These are phyloP conservation scores for Alternaria panax DNA, from an alignment of 2,329 filamentous ascomycete genomes.

Conservation along the genomic window DNA sequence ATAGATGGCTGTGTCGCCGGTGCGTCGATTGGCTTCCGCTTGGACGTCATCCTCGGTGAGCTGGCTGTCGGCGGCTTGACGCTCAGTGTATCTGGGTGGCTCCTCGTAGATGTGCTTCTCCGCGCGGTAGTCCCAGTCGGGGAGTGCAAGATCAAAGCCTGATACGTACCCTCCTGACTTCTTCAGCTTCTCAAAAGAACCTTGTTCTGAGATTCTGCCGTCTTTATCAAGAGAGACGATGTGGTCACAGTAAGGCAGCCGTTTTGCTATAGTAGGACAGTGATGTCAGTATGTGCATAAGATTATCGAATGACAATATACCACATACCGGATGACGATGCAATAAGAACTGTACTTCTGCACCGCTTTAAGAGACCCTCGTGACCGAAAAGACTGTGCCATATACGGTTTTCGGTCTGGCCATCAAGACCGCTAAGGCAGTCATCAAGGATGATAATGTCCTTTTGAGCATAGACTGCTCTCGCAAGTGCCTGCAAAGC, in stretches of 20 bases:
- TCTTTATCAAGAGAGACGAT: slow-evolving; percentile 51
- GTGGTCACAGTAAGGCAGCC: slow-evolving; percentile 52
- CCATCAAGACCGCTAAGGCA: slow-evolving; percentile 61
- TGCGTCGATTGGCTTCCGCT: slow-evolving; percentile 41
- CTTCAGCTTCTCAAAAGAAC: slow-evolving; percentile 50
- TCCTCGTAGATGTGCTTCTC: slow-evolving; percentile 42
- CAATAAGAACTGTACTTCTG: slow-evolving; percentile 44
- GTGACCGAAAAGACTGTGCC: slow-evolving; percentile 55
- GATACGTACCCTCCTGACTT: slow-evolving; percentile 42
- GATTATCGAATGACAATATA: neutral
- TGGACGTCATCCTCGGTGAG: slow-evolving; percentile 43
- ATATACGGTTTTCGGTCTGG: slow-evolving; percentile 58
- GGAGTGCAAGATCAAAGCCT: slow-evolving; percentile 43
- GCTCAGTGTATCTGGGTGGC: slow-evolving; percentile 41
- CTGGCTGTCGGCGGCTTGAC: slow-evolving; percentile 19
- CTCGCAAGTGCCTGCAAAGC: slow-evolving; percentile 56
- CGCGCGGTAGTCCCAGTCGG: slow-evolving; percentile 42
- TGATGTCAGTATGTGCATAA: neutral
- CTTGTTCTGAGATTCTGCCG: slow-evolving; percentile 50
- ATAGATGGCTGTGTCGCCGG: slow-evolving; percentile 45
- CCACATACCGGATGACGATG: slow-evolving; percentile 41
- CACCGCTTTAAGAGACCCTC: slow-evolving; percentile 56
- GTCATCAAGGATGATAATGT: slow-evolving; percentile 60
- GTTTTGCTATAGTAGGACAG: slow-evolving; percentile 29
- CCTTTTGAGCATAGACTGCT: slow-evolving; percentile 59